Percentiles rank a stretch among this genome's conserved stretches.
Conservation (phyloP, 2,329 filamentous ascomycete genomes). For the Ophiostoma quercus region DNA sequence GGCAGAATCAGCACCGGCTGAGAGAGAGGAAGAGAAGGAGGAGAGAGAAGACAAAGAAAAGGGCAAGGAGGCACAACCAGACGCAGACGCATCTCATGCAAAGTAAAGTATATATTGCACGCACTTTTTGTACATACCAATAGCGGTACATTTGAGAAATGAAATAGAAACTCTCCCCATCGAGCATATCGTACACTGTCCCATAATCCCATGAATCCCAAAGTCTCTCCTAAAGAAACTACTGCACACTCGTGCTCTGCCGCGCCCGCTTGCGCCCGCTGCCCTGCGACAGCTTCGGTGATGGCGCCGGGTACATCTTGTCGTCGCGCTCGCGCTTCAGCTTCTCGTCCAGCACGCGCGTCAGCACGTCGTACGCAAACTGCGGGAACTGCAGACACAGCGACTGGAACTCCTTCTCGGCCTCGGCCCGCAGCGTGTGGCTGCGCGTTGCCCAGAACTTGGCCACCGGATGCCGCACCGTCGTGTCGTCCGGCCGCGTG, state of each 20-base stretch:
- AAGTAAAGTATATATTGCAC: neutral
- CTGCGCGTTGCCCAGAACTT: constrained; percentile 81
- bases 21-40: neutral
- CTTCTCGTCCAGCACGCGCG: constrained; percentile 59
- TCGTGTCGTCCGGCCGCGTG: constrained; percentile 62
- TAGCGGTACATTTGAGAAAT: too few relatives aligned
- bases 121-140: neutral
- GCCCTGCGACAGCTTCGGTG: constrained; percentile 31
- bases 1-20: neutral
- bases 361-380: constrained; percentile 89
- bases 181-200: too few relatives aligned
- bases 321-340: constrained; percentile 59
- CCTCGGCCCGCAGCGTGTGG: constrained; percentile 77
- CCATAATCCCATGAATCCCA: too few relatives aligned
- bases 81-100: neutral
- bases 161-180: too few relatives aligned
- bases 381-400: constrained; percentile 87
- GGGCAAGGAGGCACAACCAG: neutral
- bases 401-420: constrained; percentile 75
- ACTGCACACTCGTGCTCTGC: constrained; percentile 39
- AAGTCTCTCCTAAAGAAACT: neutral
- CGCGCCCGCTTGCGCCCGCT: constrained; percentile 54
- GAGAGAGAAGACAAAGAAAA: neutral
- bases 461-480: constrained; percentile 77
- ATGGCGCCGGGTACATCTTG: constrained; percentile 48